Base-by-base conservation (phyloP, 2,329 filamentous ascomycete genomes). In the Orbilia quercus region DNA sequence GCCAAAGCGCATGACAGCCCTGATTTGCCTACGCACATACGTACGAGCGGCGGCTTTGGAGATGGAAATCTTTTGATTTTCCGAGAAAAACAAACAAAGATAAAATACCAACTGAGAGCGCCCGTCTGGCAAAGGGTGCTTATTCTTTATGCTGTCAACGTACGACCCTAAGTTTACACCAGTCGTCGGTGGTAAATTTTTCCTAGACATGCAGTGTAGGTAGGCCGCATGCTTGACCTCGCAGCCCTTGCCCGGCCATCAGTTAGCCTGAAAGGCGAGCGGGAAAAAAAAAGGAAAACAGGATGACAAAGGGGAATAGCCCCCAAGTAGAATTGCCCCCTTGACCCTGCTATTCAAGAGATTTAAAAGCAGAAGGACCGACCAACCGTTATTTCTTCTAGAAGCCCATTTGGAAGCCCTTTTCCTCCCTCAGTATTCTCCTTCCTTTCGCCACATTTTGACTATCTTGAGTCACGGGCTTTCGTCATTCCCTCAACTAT, bases 301-400 rank as follows among this genome's bases (percentile, higher is more conserved):
- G 36, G 59, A 72, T 65, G 67, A 71, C 66, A 72, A 72, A 72
- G 60, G 67, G 59, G 58, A 36, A 47, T 51, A 14, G 25, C 47
- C 20, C 25, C 53, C 38, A 16, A 23, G 50, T 23, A n/a, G 53
- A 48, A 57, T 54, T 55, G 28, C 66, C 59, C 65, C 58, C 62
- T 58, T 44, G 50, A 44, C 58, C 16, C 44, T 36, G 9, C 5
- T 54, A 44, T 62, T 70, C 36, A 55, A 65, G 64, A 60, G 59
- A 60, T 60, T 72, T 72, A 72, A 72, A 72, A 72, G 67, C 59
- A 72, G 67, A 72, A 72, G 67, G 67, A 58, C 67, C 58, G 58
- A 28, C 66, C 67, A 60, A 50, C 67, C 67, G 67, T 72, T 65
- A 34, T 53, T 58, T 48, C 64, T 72, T 72, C 67, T 72, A 72